These are phyloP conservation scores for Oenanthe javanica DNA, from an alignment of 140 eudicot genomes.

Conservation along the genomic window DNA sequence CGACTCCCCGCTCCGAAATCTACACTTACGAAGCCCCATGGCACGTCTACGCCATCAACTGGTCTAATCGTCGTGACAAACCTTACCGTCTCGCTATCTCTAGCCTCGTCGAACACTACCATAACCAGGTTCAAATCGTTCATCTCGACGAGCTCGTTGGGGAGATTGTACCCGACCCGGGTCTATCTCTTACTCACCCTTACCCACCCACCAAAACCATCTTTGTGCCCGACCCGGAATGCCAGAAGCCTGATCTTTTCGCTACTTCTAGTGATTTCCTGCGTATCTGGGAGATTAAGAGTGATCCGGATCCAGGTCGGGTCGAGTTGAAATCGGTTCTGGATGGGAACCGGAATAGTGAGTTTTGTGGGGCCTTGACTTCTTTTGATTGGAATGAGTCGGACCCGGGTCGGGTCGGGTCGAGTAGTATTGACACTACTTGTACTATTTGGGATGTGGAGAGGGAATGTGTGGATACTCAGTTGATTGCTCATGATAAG, in stretches of 20 bases:
- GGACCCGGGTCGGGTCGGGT: slow-evolving; percentile 4
- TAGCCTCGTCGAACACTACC: not conserved
- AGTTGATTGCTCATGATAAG: slow-evolving; percentile 10
- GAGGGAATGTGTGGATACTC: slow-evolving; percentile 7
- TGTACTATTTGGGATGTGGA: slow-evolving; percentile 10
- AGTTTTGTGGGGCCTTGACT: slow-evolving; percentile 5
- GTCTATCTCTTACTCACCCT: not conserved
- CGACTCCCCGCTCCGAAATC: not conserved
- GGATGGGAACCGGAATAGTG: not conserved
- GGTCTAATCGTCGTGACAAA: slow-evolving; percentile 5
- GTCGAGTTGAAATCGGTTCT: not conserved
- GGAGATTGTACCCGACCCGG: not conserved
- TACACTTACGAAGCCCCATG: slow-evolving; percentile 12
- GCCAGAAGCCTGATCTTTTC: slow-evolving; percentile 8
- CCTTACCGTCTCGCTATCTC: slow-evolving; percentile 9
- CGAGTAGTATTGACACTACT: slow-evolving; percentile 5
- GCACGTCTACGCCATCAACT: slow-evolving; percentile 11
- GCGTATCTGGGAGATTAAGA: not conserved
- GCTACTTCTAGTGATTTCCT: slow-evolving; percentile 11
- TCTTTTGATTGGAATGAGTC: slow-evolving; percentile 10
- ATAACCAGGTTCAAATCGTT: slow-evolving; percentile 2
- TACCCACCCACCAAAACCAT: slow-evolving; percentile 5
- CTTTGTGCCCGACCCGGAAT: slow-evolving; percentile 9
- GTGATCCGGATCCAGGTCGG: not conserved
- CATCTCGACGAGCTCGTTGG: not conserved